These are phyloP conservation scores for Colletotrichum somersetense DNA, from an alignment of 2,329 filamentous ascomycete genomes.

Conservation along the genomic window DNA sequence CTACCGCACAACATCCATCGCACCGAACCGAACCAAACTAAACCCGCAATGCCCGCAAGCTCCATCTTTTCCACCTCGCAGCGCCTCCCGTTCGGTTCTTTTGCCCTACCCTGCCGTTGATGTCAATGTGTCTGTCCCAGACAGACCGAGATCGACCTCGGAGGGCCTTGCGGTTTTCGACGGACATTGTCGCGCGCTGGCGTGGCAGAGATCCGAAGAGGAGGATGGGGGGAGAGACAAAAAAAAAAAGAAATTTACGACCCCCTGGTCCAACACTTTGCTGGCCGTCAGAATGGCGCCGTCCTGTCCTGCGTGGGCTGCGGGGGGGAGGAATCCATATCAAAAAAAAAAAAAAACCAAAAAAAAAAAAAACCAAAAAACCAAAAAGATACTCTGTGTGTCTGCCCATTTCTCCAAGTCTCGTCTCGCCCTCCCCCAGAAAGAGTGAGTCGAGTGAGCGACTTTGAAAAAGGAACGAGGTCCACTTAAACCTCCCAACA, in stretches of 20 bases:
- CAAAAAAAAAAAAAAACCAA: neutral
- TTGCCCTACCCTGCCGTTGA: neutral
- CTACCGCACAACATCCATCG: slow-evolving; percentile 6
- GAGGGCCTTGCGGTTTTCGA: slow-evolving; percentile 33
- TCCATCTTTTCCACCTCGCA: slow-evolving; percentile 17
- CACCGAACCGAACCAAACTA: slow-evolving; percentile 9
- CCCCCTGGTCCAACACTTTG: slow-evolving; percentile 33
- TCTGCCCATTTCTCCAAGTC: slow-evolving; percentile 10
- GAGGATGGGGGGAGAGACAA: neutral
- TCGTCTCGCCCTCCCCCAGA: slow-evolving; percentile 8
- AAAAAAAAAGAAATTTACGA: neutral
- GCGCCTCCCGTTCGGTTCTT: neutral
- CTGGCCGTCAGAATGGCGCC: slow-evolving; percentile 22
- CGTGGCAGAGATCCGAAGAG: slow-evolving; percentile 24
- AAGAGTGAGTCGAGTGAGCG: slow-evolving; percentile 30
- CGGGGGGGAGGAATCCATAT: neutral
- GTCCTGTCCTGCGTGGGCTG: neutral
- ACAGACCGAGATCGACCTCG: neutral
- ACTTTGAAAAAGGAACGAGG: slow-evolving; percentile 33
- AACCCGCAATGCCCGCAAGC: slow-evolving; percentile 11
- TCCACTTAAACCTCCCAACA: slow-evolving; percentile 44
- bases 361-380: too few species aligned
- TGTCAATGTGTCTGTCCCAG: slow-evolving; percentile 10
- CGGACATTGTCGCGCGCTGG: slow-evolving; percentile 20
- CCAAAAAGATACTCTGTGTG: neutral